Percentiles rank a stretch among this genome's conserved stretches.
phyloP scores from a whole-genome alignment of 305 asterid species.

The Fraxinus greggii region DNA sequence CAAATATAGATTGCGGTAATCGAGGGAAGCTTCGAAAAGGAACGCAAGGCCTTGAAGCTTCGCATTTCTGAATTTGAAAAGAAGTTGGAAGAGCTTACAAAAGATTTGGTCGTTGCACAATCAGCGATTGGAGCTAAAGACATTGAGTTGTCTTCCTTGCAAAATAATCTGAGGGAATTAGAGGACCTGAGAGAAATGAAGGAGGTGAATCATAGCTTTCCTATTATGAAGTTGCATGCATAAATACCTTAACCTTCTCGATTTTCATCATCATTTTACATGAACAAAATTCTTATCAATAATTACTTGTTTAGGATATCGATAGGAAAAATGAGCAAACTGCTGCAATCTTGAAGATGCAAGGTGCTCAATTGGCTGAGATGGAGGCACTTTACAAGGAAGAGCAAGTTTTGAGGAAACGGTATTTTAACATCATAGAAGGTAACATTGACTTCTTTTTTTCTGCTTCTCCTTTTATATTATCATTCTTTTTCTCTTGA shows the following conservation, averaged over 20 bases:
- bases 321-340: conserved; percentile 92
- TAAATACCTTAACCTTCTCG: not conserved
- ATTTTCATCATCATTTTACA: not conserved
- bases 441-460: conserved; percentile 38
- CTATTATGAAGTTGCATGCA: not conserved
- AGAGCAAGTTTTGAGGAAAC: conserved; percentile 84
- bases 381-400: conserved; percentile 91
- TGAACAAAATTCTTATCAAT: conserved; percentile 17
- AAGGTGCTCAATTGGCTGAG: conserved; percentile 90
- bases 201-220: conserved; percentile 55
- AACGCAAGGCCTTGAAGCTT: conserved; percentile 53
- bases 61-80: conserved; percentile 72
- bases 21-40: conserved; percentile 64
- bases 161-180: conserved; percentile 76
- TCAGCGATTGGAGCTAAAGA: conserved; percentile 62
- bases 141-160: conserved; percentile 53
- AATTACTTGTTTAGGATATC: conserved; percentile 55
- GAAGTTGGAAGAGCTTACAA: conserved; percentile 59
- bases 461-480: not conserved
- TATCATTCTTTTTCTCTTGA: not conserved
- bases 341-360: conserved; percentile 89
- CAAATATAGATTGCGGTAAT: conserved; percentile 50
- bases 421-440: conserved; percentile 85
- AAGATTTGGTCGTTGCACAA: conserved; percentile 47
- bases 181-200: conserved; percentile 96